A percentile compares a stretch with the other conserved stretches of the same genome.
phyloP scores from a whole-genome alignment of 2,329 filamentous ascomycete genomes.

The Cladorrhinum sp. region DNA sequence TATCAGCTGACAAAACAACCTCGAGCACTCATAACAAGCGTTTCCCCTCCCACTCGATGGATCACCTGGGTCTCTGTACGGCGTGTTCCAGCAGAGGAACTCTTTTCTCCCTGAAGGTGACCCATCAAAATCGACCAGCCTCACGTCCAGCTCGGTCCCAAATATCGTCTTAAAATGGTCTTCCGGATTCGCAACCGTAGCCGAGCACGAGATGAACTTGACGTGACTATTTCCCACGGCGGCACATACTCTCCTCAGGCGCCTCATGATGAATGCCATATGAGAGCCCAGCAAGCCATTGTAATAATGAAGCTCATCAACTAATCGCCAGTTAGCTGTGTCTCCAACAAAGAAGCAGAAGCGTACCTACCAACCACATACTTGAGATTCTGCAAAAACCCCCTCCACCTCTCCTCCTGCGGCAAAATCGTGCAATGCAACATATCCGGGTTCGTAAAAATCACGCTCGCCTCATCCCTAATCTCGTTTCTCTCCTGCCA shows the following conservation, averaged over 20 bases:
- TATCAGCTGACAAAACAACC: slow-evolving; percentile 85
- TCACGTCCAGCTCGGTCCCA: slow-evolving; percentile 70
- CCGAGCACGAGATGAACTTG: slow-evolving; percentile 93
- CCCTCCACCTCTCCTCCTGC: slow-evolving; percentile 85
- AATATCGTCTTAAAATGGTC: slow-evolving; percentile 95
- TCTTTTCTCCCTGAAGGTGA: slow-evolving; percentile 84
- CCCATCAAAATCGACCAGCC: slow-evolving; percentile 83
- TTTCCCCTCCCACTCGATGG: slow-evolving; percentile 82
- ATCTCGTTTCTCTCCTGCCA: slow-evolving; percentile 76
- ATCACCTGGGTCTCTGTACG: slow-evolving; percentile 84
- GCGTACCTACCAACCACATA: slow-evolving; percentile 70
- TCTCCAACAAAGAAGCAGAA: not conserved
- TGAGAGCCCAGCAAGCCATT: slow-evolving; percentile 93
- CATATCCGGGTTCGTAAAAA: slow-evolving; percentile 99
- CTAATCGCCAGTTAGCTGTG: slow-evolving; percentile 29
- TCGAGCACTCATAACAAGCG: slow-evolving; percentile 79
- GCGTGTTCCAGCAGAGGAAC: slow-evolving; percentile 97
- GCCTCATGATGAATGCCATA: slow-evolving; percentile 90
- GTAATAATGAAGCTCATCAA: slow-evolving; percentile 92
- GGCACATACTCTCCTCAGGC: slow-evolving; percentile 81
- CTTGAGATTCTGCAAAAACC: slow-evolving; percentile 81
- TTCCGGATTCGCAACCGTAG: slow-evolving; percentile 88
- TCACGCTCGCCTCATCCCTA: slow-evolving; percentile 82
- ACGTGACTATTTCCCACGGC: slow-evolving; percentile 82
- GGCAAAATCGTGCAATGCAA: slow-evolving; percentile 90